A percentile compares a stretch with the other conserved stretches of the same genome.
These are phyloP conservation scores for Solanum medicagineum DNA, from an alignment of 257 asterid genomes.

Conservation along the genomic window DNA sequence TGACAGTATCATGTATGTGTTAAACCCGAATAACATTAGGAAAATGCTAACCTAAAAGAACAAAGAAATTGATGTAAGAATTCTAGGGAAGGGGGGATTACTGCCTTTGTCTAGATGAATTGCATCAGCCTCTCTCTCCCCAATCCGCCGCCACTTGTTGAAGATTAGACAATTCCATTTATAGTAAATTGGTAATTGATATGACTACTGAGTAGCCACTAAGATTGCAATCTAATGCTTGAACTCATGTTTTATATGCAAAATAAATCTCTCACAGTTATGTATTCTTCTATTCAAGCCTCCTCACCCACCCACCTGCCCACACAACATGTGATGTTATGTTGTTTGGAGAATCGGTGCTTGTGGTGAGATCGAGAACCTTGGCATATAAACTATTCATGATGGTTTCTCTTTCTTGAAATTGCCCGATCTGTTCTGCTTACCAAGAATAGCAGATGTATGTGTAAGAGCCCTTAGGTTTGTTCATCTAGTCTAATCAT, in stretches of 20 bases:
- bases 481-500: not conserved
- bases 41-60: not conserved
- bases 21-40: not conserved
- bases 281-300: not conserved
- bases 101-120: not conserved
- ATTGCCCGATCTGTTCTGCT: not conserved
- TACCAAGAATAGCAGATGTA: not conserved
- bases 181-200: not conserved
- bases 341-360: not conserved
- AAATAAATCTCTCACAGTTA: not conserved
- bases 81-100: not conserved
- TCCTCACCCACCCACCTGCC: not conserved
- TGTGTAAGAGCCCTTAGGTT: not conserved
- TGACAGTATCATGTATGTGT: not conserved
- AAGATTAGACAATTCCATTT: not conserved
- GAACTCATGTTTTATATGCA: not conserved
- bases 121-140: not conserved
- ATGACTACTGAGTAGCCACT: not conserved
- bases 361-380: not conserved
- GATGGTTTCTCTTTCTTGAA: not conserved
- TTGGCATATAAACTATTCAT: not conserved
- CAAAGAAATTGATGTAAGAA: not conserved
- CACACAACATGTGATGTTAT: not conserved
- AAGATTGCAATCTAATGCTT: not conserved
- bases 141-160: not conserved